A percentile compares a stretch with the other conserved stretches of the same genome.
These are phyloP conservation scores for Oryza glumipatula DNA, from an alignment of 176 grass and related monocot species.

Conservation along the genomic window DNA sequence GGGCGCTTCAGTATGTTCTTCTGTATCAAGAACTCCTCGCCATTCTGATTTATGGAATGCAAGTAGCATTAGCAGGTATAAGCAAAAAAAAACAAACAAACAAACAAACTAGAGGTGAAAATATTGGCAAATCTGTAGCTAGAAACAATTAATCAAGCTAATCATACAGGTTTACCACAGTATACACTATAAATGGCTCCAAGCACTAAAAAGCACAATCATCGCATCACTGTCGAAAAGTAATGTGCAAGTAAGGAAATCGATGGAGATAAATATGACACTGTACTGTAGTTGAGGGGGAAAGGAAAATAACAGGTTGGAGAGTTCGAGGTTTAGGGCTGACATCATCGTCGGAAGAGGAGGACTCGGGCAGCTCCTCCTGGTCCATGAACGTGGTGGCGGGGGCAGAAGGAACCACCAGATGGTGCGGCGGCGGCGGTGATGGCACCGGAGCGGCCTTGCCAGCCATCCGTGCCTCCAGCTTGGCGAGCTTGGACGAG, in stretches of 20 bases:
- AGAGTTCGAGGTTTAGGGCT: constrained; percentile 56
- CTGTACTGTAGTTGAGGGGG: background rate
- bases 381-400: constrained; percentile 65
- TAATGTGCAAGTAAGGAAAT: constrained; percentile 34
- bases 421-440: constrained; percentile 56
- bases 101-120: background rate
- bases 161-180: background rate
- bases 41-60: constrained; percentile 59
- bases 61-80: constrained; percentile 25
- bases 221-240: background rate
- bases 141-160: constrained; percentile 17
- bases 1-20: constrained; percentile 80
- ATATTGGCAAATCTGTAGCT: background rate
- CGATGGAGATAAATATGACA: background rate
- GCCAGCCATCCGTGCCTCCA: constrained; percentile 97
- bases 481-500: constrained; percentile 93
- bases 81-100: background rate
- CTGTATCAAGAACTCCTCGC: constrained; percentile 87
- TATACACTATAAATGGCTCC: background rate
- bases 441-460: constrained; percentile 72
- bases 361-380: constrained; percentile 80
- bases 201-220: constrained; percentile 2
- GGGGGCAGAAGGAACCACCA: constrained; percentile 33
- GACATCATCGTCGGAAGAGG: constrained; percentile 88
- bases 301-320: background rate